Percentiles rank a stretch among this genome's conserved stretches.
These are phyloP conservation scores for Hordeum vulgare DNA, from an alignment of 176 grass and related monocot species.

Conservation along the genomic window DNA sequence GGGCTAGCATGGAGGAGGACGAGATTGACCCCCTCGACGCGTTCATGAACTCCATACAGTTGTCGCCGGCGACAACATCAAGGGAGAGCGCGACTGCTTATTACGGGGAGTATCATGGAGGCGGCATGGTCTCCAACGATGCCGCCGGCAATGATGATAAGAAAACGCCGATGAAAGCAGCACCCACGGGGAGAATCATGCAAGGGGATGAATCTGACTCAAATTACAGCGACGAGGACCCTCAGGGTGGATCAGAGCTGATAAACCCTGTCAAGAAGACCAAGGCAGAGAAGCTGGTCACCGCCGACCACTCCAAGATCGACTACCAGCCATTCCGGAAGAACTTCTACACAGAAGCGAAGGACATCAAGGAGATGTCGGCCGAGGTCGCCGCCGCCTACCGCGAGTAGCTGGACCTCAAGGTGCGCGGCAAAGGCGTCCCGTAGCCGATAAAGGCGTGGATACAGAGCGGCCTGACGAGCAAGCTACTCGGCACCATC, in stretches of 20 bases:
- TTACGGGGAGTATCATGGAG: background rate
- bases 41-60: constrained; percentile 85
- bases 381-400: constrained; percentile 54
- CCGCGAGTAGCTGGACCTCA: constrained; percentile 75
- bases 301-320: constrained; percentile 95
- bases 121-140: constrained; percentile 30
- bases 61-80: constrained; percentile 38
- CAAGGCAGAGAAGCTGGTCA: constrained; percentile 78
- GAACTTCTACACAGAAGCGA: constrained; percentile 89
- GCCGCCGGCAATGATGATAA: constrained; percentile 32
- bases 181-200: constrained; percentile 60
- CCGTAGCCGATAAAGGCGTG: constrained; percentile 86
- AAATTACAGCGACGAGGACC: constrained; percentile 38
- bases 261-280: constrained; percentile 93
- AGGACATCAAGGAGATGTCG: constrained; percentile 75
- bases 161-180: constrained; percentile 20
- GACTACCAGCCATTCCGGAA: constrained; percentile 78
- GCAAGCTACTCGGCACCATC: constrained; percentile 87
- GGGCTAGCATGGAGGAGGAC: constrained; percentile 49
- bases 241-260: constrained; percentile 43
- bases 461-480: constrained; percentile 80
- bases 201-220: constrained; percentile 73
- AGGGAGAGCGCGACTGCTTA: constrained; percentile 6
- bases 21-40: constrained; percentile 90
- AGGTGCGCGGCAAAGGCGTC: constrained; percentile 85